Evolutionary conservation across 345 rosid genomes (phyloP), one percentile per base, ranked within the genome.

Genomic region (Dipteronia dyeriana): DNA sequence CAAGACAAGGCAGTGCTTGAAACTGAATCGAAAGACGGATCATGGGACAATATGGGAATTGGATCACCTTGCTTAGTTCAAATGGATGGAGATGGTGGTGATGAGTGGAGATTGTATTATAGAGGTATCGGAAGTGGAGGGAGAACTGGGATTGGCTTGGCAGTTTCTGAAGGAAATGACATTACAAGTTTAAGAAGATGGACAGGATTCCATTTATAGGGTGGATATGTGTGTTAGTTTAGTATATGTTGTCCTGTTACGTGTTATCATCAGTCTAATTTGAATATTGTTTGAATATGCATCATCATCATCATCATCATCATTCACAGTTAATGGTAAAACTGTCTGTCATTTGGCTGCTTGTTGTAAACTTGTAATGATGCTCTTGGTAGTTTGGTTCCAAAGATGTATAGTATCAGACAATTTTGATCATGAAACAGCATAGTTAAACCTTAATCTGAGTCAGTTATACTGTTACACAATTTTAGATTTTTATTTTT

Each of bases 41-140:
- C 38, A 34, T 92, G 98, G 94, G 98, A 94, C 49, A 72, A 71
- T 3, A 41, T 71, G 14, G 97, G 92, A 73, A 86, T 88, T 54
- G 94, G 98, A n/a, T 87, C 85, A 41, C 95, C 97, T 1, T 87
- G 83, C 80, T 82, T 94, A 81, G 82, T 91, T 76, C 89, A 85
- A 57, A 92, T 91, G 87, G 93, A 87, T 69, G 88, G 90, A 6
- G 88, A 84, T 12, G 82, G 66, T 12, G 82, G 66, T 77, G 90
- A 87, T 76, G 87, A 85, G 39, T 91, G 95, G 97, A 88, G 98
- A 65, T 64, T 91, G 85, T 92, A 91, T 66, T 94, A 88, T 61
- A 89, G 80, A 76, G 97, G 96, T 20, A 22, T 86, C 67, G 91
- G 92, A 19, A 73, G 80, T 31, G 84, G 83, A n/a, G 91, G 95